Base-by-base conservation (phyloP, 768 basidiomycete species). In the Lactarius sp. region DNA sequence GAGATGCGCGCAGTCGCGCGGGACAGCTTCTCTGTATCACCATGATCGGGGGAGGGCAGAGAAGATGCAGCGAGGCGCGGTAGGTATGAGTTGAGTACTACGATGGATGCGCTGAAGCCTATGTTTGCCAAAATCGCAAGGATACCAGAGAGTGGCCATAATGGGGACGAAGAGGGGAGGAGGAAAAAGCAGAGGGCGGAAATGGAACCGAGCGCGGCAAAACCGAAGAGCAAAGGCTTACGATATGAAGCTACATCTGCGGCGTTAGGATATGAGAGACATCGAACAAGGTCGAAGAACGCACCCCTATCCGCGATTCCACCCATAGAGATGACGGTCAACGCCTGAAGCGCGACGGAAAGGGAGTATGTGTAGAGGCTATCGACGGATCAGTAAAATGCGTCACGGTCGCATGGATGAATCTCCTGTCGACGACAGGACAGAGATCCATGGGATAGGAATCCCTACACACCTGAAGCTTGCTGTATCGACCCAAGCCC, bases 311-410 rank as follows among this genome's bases (percentile, higher is more conserved):
- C 93, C 1, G 95, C 96, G 60, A 96, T 86, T 16, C 85, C 85
- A 7, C 93, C 92, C 81, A 97, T 90, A 6, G 95, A 94, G 60
- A 99, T 94, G 44, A 99, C 94, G 0, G 88, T 92, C n/a, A 98
- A 70, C 0, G 94, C 95, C 72, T 98, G 95, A 0, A 96, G 74
- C 0, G 88, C 88, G 1, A 98, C 95, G 0, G 91, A 92, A 14
- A 86, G 77, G 0, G 95, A 97, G 73, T 93, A 90, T 36, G 88
- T 82, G 71, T 96, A 94, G 41, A 99, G 78, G 69, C 94, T 95
- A 69, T 36, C 55, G 8, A 59, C 53, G 16, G 41, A 65, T 70
- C 52, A 69, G 51, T 14, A 14, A 20, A 7, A 14, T 16, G 31
- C 34, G 61, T 14, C 33, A 46, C 42, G 39, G 12, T 13, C 9